Evolutionary conservation across 2,329 filamentous ascomycete species (phyloP).

Genomic region (Hypoxylon sp.): DNA sequence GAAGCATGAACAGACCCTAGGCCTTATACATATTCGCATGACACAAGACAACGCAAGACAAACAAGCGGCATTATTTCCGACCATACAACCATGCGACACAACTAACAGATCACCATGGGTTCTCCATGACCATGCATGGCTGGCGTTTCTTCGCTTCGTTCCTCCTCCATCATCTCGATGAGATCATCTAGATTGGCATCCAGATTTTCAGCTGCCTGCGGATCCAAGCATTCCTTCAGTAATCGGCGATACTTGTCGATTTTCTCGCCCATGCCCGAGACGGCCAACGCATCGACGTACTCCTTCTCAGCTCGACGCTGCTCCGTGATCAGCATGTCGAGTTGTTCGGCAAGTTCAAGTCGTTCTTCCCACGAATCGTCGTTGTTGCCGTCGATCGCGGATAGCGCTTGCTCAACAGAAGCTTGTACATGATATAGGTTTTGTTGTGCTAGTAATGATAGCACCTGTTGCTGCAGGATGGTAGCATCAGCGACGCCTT

Average conservation of each 20-base stretch:
- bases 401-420: constrained; percentile 60
- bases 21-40: constrained; percentile 8
- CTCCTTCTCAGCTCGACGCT: constrained; percentile 69
- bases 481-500: constrained; percentile 61
- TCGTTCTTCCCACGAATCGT: constrained; percentile 63
- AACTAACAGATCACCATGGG: constrained; percentile 41
- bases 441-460: constrained; percentile 61
- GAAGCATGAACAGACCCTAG: constrained; percentile 3
- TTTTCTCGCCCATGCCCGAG: constrained; percentile 76
- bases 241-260: constrained; percentile 75
- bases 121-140: constrained; percentile 32
- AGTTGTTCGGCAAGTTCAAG: constrained; percentile 67
- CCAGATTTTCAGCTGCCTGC: constrained; percentile 72
- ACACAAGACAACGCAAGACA: constrained; percentile 3
- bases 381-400: constrained; percentile 59
- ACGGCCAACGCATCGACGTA: constrained; percentile 74
- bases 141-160: constrained; percentile 50
- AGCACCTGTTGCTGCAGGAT: constrained; percentile 58
- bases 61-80: neutral
- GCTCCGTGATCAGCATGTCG: constrained; percentile 63
- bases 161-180: constrained; percentile 72
- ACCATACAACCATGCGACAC: constrained; percentile 2
- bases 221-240: constrained; percentile 74
- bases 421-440: constrained; percentile 61
- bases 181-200: constrained; percentile 68